These are phyloP conservation scores for Helichrysum umbraculigerum DNA, from an alignment of 129 eudicot genomes.

Conservation along the genomic window DNA sequence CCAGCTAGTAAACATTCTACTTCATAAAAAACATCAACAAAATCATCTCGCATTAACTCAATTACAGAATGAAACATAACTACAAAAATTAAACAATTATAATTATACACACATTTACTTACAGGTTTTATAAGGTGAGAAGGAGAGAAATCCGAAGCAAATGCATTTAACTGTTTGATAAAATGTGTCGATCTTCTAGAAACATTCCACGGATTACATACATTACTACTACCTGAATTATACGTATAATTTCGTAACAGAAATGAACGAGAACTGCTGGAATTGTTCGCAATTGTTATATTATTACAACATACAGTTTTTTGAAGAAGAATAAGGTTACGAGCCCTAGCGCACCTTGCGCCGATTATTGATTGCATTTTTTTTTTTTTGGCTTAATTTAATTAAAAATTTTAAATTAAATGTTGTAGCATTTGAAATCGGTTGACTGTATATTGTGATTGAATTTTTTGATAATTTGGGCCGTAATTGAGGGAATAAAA, in stretches of 20 bases:
- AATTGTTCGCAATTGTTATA: slow-evolving; percentile 18
- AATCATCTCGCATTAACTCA: neutral
- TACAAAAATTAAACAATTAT: neutral
- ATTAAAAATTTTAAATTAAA: neutral
- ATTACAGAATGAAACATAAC: neutral
- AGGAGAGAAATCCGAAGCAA: slow-evolving; percentile 54
- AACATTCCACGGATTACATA: slow-evolving; percentile 37
- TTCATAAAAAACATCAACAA: neutral
- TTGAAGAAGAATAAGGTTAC: slow-evolving; percentile 19
- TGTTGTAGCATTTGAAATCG: slow-evolving; percentile 21
- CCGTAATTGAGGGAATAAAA: neutral
- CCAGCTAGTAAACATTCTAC: too few species aligned
- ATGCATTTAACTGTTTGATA: slow-evolving; percentile 41
- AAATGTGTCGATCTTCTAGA: slow-evolving; percentile 38
- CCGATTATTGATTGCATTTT: slow-evolving; percentile 46
- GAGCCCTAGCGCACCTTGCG: slow-evolving; percentile 36
- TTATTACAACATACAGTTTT: neutral
- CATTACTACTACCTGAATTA: neutral
- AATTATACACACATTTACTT: slow-evolving; percentile 8
- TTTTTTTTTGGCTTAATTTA: slow-evolving; percentile 3
- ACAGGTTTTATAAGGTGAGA: slow-evolving; percentile 45
- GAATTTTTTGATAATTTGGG: neutral
- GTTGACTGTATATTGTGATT: slow-evolving; percentile 10
- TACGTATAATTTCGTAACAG: neutral
- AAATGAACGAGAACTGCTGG: neutral